Evolutionary conservation across 441 rosid species (phyloP), one percentile per base, ranked within the genome.

Genomic region (Erodium trifolium): DNA sequence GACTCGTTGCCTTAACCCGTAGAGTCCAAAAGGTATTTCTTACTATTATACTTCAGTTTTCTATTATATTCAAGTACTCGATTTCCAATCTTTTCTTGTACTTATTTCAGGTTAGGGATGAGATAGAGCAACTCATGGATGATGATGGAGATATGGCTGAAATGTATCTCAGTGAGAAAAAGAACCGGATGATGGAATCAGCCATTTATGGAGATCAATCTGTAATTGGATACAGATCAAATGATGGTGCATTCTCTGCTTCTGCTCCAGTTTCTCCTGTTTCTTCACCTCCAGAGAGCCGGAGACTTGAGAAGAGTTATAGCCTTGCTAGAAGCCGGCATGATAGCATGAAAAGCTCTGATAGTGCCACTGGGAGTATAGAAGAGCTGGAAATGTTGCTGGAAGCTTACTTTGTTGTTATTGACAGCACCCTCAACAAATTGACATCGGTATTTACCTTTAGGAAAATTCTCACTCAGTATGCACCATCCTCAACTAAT

Each of bases 81-180:
- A 12, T 37, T 29, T 18, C 27, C 66, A 39, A 51, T 13, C 55
- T 43, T 53, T 65, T 63, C 66, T 63, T 66, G 68, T 65, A 55
- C 49, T 19, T 55, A 68, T 37, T 75, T 73, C 80, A 89, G 96
- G 96, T 89, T 72, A 82, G 98, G 73, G 99, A 94, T 80, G 98
- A 94, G 86, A 92, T 94, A 49, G 99, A 94, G 76, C 98, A 94
- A 82, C 88, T 94, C 57, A 92, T 95, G 99, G 99, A 95, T 76
- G 99, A 95, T 81, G 99, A 95, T 69, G 99, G 98, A 47, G 99
- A 95, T 77, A 92, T 94, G 99, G 99, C 99, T 4, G 99, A 94
- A 81, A 90, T 94, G 98, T 89, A 84, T 85, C 96, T 94, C 19
- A 92, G 97, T 2, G 99, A 94, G 81, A 94, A 94, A 85, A 94